Evolutionary conservation across 176 grass and related monocot species (phyloP).

Genomic region (Ananas comosus): DNA sequence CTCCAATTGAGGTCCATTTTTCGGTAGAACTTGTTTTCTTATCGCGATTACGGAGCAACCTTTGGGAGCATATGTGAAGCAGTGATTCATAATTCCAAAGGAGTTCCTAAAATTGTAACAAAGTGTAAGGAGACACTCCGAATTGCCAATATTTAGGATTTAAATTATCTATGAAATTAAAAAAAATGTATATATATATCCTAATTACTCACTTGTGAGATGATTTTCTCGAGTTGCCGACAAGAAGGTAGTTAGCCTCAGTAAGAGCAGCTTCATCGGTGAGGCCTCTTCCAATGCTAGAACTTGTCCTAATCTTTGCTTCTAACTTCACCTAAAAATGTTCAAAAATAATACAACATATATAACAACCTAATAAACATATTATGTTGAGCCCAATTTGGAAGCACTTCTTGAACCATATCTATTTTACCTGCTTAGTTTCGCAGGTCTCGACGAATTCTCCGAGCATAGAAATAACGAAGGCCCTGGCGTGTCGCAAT

Average conservation of each 20-base stretch:
- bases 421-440: constrained; percentile 59
- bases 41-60: constrained; percentile 65
- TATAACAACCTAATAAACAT: neutral
- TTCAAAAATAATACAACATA: neutral
- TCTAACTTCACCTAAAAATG: constrained; percentile 70
- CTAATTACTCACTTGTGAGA: constrained; percentile 33
- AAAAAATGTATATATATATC: neutral
- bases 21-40: constrained; percentile 30
- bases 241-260: constrained; percentile 55
- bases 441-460: constrained; percentile 64
- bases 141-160: too few relatives aligned
- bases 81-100: constrained; percentile 64
- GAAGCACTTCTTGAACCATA: neutral
- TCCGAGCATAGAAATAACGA: constrained; percentile 80
- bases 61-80: constrained; percentile 60
- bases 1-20: constrained; percentile 23
- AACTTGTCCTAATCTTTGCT: constrained; percentile 65
- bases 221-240: constrained; percentile 62
- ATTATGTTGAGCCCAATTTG: too few relatives aligned
- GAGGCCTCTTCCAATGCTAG: constrained; percentile 71
- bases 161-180: neutral
- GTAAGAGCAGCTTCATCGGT: constrained; percentile 47
- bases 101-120: constrained; percentile 33
- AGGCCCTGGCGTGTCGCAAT: constrained; percentile 70
- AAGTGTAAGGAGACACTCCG: too few relatives aligned